Evolutionary conservation across 495 filamentous ascomycete species (phyloP).

Genomic region (Aspergillus biplanus): DNA sequence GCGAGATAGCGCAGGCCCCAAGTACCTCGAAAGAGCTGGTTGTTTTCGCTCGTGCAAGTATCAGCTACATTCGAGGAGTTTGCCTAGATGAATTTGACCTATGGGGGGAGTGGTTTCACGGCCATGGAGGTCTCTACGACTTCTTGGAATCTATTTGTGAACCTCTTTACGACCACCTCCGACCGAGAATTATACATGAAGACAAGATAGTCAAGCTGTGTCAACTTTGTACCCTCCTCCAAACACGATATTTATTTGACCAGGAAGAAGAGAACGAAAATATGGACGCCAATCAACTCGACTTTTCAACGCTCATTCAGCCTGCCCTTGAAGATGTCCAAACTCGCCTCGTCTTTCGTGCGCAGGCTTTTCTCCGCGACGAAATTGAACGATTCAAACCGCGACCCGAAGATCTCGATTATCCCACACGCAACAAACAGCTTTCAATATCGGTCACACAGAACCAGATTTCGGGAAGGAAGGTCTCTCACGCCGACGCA

Average conservation of each 20-base stretch:
- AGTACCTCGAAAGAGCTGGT: constrained; percentile 71
- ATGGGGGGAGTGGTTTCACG: constrained; percentile 76
- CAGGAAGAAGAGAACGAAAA: constrained; percentile 69
- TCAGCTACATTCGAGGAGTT: constrained; percentile 70
- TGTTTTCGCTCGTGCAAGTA: constrained; percentile 68
- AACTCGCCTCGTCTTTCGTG: constrained; percentile 72
- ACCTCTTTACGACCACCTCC: constrained; percentile 73
- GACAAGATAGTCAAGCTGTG: constrained; percentile 75
- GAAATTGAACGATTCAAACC: constrained; percentile 73
- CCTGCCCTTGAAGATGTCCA: constrained; percentile 74
- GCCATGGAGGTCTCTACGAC: constrained; percentile 68
- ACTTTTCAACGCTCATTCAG: constrained; percentile 69
- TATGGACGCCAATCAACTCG: constrained; percentile 57
- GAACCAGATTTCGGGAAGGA: constrained; percentile 50
- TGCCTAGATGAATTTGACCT: constrained; percentile 76
- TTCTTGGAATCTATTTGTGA: constrained; percentile 75
- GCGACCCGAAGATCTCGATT: constrained; percentile 70
- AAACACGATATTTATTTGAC: constrained; percentile 79
- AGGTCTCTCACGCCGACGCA: constrained; percentile 45
- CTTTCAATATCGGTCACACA: constrained; percentile 53
- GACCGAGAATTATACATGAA: constrained; percentile 72
- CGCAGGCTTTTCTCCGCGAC: constrained; percentile 66
- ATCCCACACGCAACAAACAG: constrained; percentile 55
- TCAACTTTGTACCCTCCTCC: constrained; percentile 77
- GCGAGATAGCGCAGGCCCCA: constrained; percentile 65